These are phyloP conservation scores for thale cress (Arabidopsis thaliana) DNA, from an alignment of 345 rosid genomes.

Conservation along the genomic window TAIR10.1 NC_003070.9:3556001-3556500, in stretches of 20 bases:
- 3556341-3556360: conserved; percentile 36
- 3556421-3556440: conserved; percentile 25
- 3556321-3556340: conserved; percentile 17
- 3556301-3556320: conserved; percentile 18
- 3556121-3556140: conserved; percentile 45
- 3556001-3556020: conserved; percentile 87
- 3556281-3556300: neutral
- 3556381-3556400: neutral
- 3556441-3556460: no score
- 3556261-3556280: conserved; percentile 67
- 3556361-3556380: conserved; percentile 1
- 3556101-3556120: neutral
- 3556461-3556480: neutral
- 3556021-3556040: conserved; percentile 80
- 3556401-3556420: conserved; percentile 27
- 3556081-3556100: neutral
- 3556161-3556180: conserved; percentile 96
- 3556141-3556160: conserved; percentile 70
- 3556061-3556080: neutral
- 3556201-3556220: conserved; percentile 65
- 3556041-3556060: conserved; percentile 15
- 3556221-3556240: conserved; percentile 96
- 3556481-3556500: conserved; percentile 5
- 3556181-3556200: conserved; percentile 83
- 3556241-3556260: conserved; percentile 79